Conservation (phyloP, 148 eudicot species). For the Chenopodium suecicum region DNA sequence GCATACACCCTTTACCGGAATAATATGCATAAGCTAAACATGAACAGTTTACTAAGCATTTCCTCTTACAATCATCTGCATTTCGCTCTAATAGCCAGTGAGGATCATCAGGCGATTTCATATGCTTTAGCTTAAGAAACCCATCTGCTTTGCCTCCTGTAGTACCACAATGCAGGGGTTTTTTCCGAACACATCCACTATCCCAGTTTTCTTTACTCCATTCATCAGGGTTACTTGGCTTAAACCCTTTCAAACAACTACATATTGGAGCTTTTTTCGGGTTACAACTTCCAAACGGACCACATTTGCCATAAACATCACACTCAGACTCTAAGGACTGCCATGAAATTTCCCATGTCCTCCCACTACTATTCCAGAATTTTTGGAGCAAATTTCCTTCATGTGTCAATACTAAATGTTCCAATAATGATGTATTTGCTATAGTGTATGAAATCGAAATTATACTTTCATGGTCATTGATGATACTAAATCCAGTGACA, state of each 20-base stretch:
- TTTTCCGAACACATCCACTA: slow-evolving; percentile 30
- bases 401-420: slow-evolving; percentile 7
- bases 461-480: not conserved
- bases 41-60: slow-evolving; percentile 42
- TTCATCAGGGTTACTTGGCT: slow-evolving; percentile 18
- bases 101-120: slow-evolving; percentile 46
- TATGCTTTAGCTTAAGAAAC: slow-evolving; percentile 26
- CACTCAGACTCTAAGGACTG: slow-evolving; percentile 15
- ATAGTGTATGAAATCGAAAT: not conserved
- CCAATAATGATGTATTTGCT: not conserved
- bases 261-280: slow-evolving; percentile 11
- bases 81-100: slow-evolving; percentile 17
- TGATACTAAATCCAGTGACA: not conserved
- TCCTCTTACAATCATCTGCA: slow-evolving; percentile 31
- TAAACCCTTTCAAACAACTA: slow-evolving; percentile 34
- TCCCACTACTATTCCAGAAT: slow-evolving; percentile 13
- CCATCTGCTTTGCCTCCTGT: slow-evolving; percentile 29
- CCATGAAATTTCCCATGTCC: slow-evolving; percentile 19
- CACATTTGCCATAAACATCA: slow-evolving; percentile 32
- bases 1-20: slow-evolving; percentile 41
- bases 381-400: slow-evolving; percentile 14
- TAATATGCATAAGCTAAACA: slow-evolving; percentile 47
- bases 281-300: slow-evolving; percentile 27
- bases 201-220: slow-evolving; percentile 27
- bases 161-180: slow-evolving; percentile 26